Percentiles rank a stretch among this genome's conserved stretches.
phyloP scores from a whole-genome alignment of 768 basidiomycete species.

The Amanita phalloides region DNA sequence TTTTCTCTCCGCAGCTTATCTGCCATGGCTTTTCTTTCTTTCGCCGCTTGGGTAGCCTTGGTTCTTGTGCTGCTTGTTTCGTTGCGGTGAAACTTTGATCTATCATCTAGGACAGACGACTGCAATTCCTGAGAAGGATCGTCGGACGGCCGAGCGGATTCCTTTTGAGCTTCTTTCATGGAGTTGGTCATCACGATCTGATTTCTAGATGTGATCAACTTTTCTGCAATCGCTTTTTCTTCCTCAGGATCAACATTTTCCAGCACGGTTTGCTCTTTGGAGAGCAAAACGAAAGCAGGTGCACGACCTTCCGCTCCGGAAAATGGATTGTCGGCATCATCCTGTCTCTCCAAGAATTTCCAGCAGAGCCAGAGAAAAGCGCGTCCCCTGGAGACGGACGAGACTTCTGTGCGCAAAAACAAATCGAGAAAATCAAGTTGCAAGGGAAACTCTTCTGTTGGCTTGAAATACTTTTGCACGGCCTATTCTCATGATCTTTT shows the following conservation, averaged over 20 bases:
- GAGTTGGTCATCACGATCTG: conserved; percentile 24
- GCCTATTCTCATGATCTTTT: background rate
- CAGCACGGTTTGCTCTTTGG: conserved; percentile 23
- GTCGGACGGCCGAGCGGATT: conserved; percentile 9
- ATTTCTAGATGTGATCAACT: conserved; percentile 27
- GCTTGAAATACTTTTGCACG: conserved; percentile 6
- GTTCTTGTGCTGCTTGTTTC: conserved; percentile 7
- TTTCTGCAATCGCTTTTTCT: conserved; percentile 26
- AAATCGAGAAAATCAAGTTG: conserved; percentile 61
- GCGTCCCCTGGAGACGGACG: conserved; percentile 62
- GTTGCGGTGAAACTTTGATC: conserved; percentile 17
- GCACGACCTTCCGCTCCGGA: conserved; percentile 30
- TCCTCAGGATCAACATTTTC: conserved; percentile 40
- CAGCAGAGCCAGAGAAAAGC: conserved; percentile 84
- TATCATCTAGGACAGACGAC: conserved; percentile 3
- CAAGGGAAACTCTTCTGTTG: conserved; percentile 1
- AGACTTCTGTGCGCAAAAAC: conserved; percentile 64
- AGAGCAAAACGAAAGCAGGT: conserved; percentile 28
- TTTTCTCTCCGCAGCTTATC: conserved; percentile 13
- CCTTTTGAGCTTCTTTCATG: conserved; percentile 17
- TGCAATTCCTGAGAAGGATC: conserved; percentile 12
- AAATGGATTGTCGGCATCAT: conserved; percentile 45
- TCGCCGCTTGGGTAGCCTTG: conserved; percentile 5
- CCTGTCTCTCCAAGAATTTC: conserved; percentile 58
- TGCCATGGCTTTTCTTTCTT: conserved; percentile 17